Evolutionary conservation across 2,329 filamentous ascomycete species (phyloP), one percentile per base, ranked within the genome.

Genomic region (Metarhizium brunneum): DNA sequence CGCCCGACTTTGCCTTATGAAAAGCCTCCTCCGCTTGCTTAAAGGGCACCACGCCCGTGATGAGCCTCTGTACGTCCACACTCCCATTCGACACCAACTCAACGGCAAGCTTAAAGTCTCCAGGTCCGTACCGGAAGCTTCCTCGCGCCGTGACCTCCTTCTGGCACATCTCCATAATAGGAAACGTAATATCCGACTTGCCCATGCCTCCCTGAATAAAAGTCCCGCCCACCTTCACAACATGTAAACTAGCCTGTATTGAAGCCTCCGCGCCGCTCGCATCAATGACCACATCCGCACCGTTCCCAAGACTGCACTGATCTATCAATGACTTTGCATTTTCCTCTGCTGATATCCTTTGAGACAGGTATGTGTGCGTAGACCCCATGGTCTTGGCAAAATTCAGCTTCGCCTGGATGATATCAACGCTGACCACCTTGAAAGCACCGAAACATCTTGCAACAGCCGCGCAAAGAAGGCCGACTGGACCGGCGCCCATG

Each of bases 401-500:
- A 54, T 88, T 82, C 57, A 96, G 77, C 70, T 92, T 84, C 62
- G 81, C 75, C 63, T 85, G 80, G 59, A 95, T 85, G 65, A 97
- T 92, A 74, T 97, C 92, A 51, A 96, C 90, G 4, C 82, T 83
- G 14, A 95, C 85, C 14, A 96, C 80, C 69, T 85, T 92, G 56
- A 79, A 80, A 1, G 92, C 92, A 14, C 92, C 92, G 63, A 88
- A 94, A 0, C 89, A 86, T 62, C 81, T 83, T 8, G 91, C 90
- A 2, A 96, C 91, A 3, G 90, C 90, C 48, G 87, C 88, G 75
- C 90, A 95, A 47, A 96, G 78, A 47, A 96, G 77, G 3, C 92
- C 92, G 2, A 97, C 88, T 2, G 90, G 90, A 0, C 90, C 90
- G 2, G 90, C 90, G 48, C 90, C 90, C 75, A 95, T 92, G n/a